A percentile compares a stretch with the other conserved stretches of the same genome.
Evolutionary conservation across 345 rosid species (phyloP).

Genomic region (Noccaea bulbosa): DNA sequence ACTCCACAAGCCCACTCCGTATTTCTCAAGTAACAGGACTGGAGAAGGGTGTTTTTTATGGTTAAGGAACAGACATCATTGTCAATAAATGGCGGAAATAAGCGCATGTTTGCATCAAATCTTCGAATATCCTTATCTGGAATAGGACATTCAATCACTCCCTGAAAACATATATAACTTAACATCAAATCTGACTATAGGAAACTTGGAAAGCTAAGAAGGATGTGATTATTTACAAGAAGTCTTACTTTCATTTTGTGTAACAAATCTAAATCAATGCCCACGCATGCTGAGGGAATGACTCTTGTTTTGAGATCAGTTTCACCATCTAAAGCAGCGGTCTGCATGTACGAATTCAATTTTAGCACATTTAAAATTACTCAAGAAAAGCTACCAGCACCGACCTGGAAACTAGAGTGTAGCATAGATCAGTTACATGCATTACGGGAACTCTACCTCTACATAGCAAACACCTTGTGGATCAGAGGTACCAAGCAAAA

Average conservation of each 20-base stretch:
- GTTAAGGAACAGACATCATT: conserved; percentile 93
- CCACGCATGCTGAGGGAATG: conserved; percentile 87
- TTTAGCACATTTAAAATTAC: conserved; percentile 29
- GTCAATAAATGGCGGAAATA: conserved; percentile 96
- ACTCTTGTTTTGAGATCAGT: conserved; percentile 94
- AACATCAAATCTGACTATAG: conserved; percentile 7
- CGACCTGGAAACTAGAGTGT: conserved; percentile 1
- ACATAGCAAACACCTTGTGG: conserved; percentile 90
- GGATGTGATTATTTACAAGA: neutral
- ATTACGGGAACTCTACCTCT: conserved; percentile 57
- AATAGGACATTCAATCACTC: conserved; percentile 93
- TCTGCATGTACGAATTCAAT: conserved; percentile 57
- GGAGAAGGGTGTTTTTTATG: conserved; percentile 91
- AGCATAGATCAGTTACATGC: conserved; percentile 17
- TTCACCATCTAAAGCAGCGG: conserved; percentile 97
- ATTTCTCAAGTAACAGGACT: conserved; percentile 94
- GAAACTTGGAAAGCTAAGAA: conserved; percentile 17
- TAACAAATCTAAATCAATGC: conserved; percentile 83
- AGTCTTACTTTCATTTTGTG: conserved; percentile 87
- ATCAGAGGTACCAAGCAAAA: conserved; percentile 91
- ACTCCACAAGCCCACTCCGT: conserved; percentile 99
- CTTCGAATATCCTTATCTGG: conserved; percentile 97
- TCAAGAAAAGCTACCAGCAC: conserved; percentile 25
- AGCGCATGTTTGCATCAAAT: conserved; percentile 95
- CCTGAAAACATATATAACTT: conserved; percentile 53